Conservation (phyloP, 2,329 filamentous ascomycete genomes). For the Diplodia mutila region DNA sequence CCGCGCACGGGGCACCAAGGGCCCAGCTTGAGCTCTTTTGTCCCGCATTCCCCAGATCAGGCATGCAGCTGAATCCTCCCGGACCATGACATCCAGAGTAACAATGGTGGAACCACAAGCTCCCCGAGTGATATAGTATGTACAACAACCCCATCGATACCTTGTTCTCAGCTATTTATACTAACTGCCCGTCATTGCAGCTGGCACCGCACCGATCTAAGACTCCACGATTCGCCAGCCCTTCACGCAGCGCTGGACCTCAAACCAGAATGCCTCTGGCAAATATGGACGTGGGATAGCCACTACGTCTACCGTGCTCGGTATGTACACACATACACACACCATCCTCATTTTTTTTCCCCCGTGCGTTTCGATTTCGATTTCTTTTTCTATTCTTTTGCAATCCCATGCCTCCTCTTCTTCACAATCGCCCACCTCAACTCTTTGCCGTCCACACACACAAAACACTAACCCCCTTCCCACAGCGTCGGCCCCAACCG, state of each 20-base stretch:
- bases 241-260: conserved; percentile 72
- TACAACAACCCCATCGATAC: background rate
- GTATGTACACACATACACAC: background rate
- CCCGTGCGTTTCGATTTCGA: background rate
- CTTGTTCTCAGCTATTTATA: background rate
- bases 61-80: background rate
- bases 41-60: background rate
- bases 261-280: conserved; percentile 69
- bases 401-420: no score
- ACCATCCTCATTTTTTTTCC: no score
- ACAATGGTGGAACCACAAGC: conserved; percentile 13
- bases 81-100: background rate
- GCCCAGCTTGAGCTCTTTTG: conserved; percentile 1
- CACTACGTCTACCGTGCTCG: conserved; percentile 74
- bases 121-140: conserved; percentile 22
- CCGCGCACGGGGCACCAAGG: conserved; percentile 7
- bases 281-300: conserved; percentile 80
- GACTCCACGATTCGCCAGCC: conserved; percentile 76
- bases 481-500: conserved; percentile 71
- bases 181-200: background rate
- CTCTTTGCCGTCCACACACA: background rate
- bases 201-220: conserved; percentile 79
- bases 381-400: no score
- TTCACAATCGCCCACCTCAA: no score
- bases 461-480: background rate